These are phyloP conservation scores for Baorangia bicolor DNA, from an alignment of 768 basidiomycete genomes.

Conservation along the genomic window DNA sequence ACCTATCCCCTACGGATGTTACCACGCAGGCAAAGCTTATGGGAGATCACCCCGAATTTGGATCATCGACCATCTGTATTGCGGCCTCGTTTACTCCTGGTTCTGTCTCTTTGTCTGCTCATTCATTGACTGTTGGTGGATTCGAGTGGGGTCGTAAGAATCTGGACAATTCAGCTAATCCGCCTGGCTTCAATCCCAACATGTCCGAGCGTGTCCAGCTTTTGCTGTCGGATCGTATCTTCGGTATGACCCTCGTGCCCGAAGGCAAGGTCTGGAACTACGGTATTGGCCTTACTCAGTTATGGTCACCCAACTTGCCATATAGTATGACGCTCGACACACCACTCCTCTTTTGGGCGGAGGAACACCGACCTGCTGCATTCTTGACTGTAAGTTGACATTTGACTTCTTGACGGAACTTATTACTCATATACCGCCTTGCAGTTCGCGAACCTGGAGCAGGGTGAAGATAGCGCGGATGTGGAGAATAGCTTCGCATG, in stretches of 20 bases:
- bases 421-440: neutral
- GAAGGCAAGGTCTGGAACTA: slow-evolving; percentile 98
- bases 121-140: slow-evolving; percentile 85
- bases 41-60: slow-evolving; percentile 95
- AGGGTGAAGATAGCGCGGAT: slow-evolving; percentile 90
- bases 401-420: neutral
- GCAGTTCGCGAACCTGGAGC: slow-evolving; percentile 88
- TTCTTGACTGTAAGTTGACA: slow-evolving; percentile 76
- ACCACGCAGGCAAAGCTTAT: slow-evolving; percentile 95
- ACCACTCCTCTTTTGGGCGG: slow-evolving; percentile 95
- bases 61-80: slow-evolving; percentile 89
- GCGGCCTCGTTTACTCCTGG: slow-evolving; percentile 97
- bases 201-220: slow-evolving; percentile 97
- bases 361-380: slow-evolving; percentile 90
- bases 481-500: slow-evolving; percentile 93
- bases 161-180: slow-evolving; percentile 78
- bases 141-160: slow-evolving; percentile 99
- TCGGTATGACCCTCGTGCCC: slow-evolving; percentile 93
- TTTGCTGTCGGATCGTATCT: slow-evolving; percentile 89
- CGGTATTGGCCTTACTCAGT: slow-evolving; percentile 87
- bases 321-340: slow-evolving; percentile 88
- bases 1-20: slow-evolving; percentile 91
- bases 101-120: slow-evolving; percentile 92
- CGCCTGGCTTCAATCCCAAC: slow-evolving; percentile 93
- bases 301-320: slow-evolving; percentile 80